These are phyloP conservation scores for Chenopodium album DNA, from an alignment of 148 eudicot species.

Conservation along the genomic window DNA sequence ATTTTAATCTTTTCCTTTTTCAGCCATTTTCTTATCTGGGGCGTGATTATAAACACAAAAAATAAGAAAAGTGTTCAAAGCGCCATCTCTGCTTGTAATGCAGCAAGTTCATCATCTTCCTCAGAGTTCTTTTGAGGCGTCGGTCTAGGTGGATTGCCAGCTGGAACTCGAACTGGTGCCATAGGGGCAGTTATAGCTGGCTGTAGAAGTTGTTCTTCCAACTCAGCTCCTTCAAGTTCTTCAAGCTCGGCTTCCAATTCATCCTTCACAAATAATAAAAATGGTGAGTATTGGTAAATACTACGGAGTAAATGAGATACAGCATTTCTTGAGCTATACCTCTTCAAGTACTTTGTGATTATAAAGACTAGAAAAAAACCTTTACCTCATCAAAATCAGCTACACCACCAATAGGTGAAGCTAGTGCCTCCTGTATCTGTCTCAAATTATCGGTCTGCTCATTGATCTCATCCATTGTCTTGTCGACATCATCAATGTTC, in stretches of 20 bases:
- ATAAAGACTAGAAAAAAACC: neutral
- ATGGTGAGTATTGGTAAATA: neutral
- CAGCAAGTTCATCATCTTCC: constrained; percentile 72
- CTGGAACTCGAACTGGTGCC: constrained; percentile 35
- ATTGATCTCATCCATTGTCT: constrained; percentile 79
- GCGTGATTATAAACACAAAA: neutral
- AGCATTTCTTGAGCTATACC: neutral
- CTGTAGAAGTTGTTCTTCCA: constrained; percentile 69
- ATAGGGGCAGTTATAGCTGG: constrained; percentile 49
- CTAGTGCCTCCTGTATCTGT: constrained; percentile 63
- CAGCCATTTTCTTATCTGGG: constrained; percentile 10
- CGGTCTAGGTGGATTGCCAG: constrained; percentile 38
- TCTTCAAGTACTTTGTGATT: neutral
- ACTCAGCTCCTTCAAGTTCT: constrained; percentile 65
- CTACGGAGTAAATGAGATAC: neutral
- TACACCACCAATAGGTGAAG: constrained; percentile 62
- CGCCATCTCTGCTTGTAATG: constrained; percentile 62
- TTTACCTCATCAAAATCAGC: constrained; percentile 64
- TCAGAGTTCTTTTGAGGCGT: constrained; percentile 46
- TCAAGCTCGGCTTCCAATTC: constrained; percentile 69
- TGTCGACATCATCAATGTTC: constrained; percentile 77
- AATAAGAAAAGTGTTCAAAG: constrained; percentile 29
- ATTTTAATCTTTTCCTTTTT: neutral
- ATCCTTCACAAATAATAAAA: constrained; percentile 39
- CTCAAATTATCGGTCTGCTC: constrained; percentile 75